phyloP scores from a whole-genome alignment of 257 asterid genomes.

The Salvia rosmarinus region DNA sequence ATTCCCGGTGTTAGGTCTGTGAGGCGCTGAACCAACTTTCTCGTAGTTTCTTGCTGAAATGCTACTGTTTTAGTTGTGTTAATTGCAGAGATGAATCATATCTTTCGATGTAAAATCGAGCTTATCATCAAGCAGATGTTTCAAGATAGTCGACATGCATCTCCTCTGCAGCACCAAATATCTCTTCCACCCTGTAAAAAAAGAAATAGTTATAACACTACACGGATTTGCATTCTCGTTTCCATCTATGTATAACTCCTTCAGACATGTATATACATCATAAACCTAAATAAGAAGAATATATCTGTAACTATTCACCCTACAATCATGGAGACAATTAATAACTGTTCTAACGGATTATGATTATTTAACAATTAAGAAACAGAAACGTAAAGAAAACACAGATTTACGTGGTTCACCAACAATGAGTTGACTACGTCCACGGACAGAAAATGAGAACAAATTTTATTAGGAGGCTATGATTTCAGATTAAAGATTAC shows the following conservation, averaged over 20 bases:
- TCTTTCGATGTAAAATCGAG: neutral
- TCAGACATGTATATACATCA: neutral
- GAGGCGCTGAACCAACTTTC: neutral
- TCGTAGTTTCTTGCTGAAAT: neutral
- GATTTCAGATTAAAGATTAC: too few relatives aligned
- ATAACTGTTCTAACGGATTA: too few relatives aligned
- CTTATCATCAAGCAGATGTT: constrained; percentile 23
- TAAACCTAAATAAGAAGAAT: constrained; percentile 5
- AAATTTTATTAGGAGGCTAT: too few relatives aligned
- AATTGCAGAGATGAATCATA: neutral
- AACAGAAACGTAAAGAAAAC: too few relatives aligned
- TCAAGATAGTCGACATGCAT: constrained; percentile 63
- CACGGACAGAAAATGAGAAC: too few relatives aligned
- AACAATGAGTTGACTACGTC: too few relatives aligned
- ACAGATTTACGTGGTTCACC: too few relatives aligned
- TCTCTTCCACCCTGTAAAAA: constrained; percentile 60
- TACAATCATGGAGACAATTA: neutral
- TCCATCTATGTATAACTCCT: neutral
- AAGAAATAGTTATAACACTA: constrained; percentile 3
- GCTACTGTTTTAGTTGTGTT: neutral
- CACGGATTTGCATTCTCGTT: neutral
- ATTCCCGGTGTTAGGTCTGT: too few relatives aligned
- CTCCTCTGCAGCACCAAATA: constrained; percentile 59
- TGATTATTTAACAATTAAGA: too few relatives aligned
- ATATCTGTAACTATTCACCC: neutral